These are phyloP conservation scores for Microsporum canis DNA, from an alignment of 2,329 filamentous ascomycete genomes.

Conservation along the genomic window DNA sequence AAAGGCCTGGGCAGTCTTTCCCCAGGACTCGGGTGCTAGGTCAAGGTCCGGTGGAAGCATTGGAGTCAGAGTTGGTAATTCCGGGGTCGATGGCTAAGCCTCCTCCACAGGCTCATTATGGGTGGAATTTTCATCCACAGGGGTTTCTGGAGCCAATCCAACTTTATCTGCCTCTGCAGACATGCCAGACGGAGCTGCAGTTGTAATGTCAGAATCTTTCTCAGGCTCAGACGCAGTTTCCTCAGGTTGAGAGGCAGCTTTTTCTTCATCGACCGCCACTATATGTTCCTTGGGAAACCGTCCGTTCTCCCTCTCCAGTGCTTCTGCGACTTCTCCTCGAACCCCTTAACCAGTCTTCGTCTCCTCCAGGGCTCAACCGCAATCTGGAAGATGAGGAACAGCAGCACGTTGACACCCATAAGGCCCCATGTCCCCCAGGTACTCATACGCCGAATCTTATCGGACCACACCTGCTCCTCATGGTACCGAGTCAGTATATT, in stretches of 20 bases:
- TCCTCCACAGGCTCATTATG: neutral
- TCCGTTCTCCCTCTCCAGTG: constrained; percentile 53
- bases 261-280: neutral
- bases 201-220: constrained; percentile 1
- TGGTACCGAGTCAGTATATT: constrained; percentile 87
- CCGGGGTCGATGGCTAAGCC: constrained; percentile 1
- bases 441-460: constrained; percentile 88
- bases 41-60: constrained; percentile 18
- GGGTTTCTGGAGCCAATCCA: constrained; percentile 12
- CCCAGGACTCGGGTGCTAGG: constrained; percentile 36
- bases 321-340: constrained; percentile 62
- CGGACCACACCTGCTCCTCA: constrained; percentile 98
- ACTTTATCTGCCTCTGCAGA: neutral
- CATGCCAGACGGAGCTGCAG: constrained; percentile 4
- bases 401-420: constrained; percentile 89
- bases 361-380: constrained; percentile 89
- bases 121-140: neutral
- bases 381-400: constrained; percentile 78
- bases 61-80: constrained; percentile 17
- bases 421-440: constrained; percentile 98
- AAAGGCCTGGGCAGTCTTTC: constrained; percentile 44
- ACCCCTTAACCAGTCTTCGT: constrained; percentile 65
- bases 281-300: neutral
- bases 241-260: neutral
- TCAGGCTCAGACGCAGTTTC: neutral